These are phyloP conservation scores for Cudoniella acicularis DNA, from an alignment of 495 filamentous ascomycete species.

Conservation along the genomic window DNA sequence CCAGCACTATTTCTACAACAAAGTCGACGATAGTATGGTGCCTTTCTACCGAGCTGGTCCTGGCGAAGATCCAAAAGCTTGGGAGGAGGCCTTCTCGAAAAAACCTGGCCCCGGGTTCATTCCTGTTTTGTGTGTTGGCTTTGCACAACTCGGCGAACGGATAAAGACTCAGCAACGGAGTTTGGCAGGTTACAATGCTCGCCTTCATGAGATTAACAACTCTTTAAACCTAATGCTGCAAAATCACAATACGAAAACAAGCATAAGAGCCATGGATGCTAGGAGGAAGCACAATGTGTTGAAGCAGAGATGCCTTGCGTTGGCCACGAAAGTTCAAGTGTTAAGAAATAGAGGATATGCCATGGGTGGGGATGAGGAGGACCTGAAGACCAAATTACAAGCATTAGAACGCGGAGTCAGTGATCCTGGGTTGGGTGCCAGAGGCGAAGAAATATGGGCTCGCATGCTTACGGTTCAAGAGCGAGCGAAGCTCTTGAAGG, in stretches of 20 bases:
- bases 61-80: slow-evolving; percentile 76
- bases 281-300: slow-evolving; percentile 75
- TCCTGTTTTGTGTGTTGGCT: slow-evolving; percentile 58
- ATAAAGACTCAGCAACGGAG: slow-evolving; percentile 72
- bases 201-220: slow-evolving; percentile 90
- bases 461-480: slow-evolving; percentile 82
- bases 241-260: slow-evolving; percentile 77
- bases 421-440: slow-evolving; percentile 78
- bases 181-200: slow-evolving; percentile 66
- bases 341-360: slow-evolving; percentile 89
- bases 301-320: slow-evolving; percentile 72
- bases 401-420: slow-evolving; percentile 69
- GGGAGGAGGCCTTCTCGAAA: slow-evolving; percentile 87
- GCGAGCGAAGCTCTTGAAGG: slow-evolving; percentile 70
- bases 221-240: slow-evolving; percentile 73
- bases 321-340: slow-evolving; percentile 90
- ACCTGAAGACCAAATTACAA: slow-evolving; percentile 77
- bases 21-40: slow-evolving; percentile 70
- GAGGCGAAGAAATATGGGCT: slow-evolving; percentile 95
- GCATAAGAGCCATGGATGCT: slow-evolving; percentile 74
- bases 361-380: slow-evolving; percentile 86
- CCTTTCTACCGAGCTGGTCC: slow-evolving; percentile 78
- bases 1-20: slow-evolving; percentile 92
- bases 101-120: slow-evolving; percentile 76
- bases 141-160: slow-evolving; percentile 63